phyloP scores from a whole-genome alignment of 2,329 filamentous ascomycete species.

The Fusarium secorum region DNA sequence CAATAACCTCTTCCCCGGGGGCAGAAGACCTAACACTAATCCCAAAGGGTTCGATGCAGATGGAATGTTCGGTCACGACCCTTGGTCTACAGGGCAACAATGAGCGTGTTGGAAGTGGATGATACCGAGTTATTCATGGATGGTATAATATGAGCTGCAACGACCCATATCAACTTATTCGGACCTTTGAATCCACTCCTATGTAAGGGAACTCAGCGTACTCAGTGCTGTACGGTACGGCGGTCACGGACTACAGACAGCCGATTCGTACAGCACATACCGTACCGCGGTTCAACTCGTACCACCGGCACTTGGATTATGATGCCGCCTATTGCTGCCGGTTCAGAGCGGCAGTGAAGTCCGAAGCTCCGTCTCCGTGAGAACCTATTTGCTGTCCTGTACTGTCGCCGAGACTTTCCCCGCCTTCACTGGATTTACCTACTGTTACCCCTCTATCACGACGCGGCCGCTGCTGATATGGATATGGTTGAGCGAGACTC shows the following conservation, averaged over 20 bases:
- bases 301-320: conserved; percentile 24
- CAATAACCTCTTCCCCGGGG: conserved; percentile 13
- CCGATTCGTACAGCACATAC: conserved; percentile 25
- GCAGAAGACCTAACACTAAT: conserved; percentile 35
- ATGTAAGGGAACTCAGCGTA: not conserved
- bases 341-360: conserved; percentile 20
- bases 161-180: not conserved
- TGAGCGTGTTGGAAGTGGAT: not conserved
- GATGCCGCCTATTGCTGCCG: conserved; percentile 6
- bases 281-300: conserved; percentile 5
- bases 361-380: conserved; percentile 28
- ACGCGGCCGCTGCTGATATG: not conserved
- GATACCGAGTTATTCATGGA: not conserved
- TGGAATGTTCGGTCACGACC: conserved; percentile 26
- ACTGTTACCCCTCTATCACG: conserved; percentile 22
- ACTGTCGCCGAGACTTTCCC: conserved; percentile 25
- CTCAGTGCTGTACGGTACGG: not conserved
- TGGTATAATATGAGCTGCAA: not conserved
- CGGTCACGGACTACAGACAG: conserved; percentile 1
- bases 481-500: conserved; percentile 18
- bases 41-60: conserved; percentile 12
- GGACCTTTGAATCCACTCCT: conserved; percentile 25
- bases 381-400: conserved; percentile 20
- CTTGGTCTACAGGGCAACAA: conserved; percentile 3
- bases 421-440: conserved; percentile 29